These are phyloP conservation scores for Ophiostoma ulmi DNA, from an alignment of 2,329 filamentous ascomycete genomes.

Conservation along the genomic window DNA sequence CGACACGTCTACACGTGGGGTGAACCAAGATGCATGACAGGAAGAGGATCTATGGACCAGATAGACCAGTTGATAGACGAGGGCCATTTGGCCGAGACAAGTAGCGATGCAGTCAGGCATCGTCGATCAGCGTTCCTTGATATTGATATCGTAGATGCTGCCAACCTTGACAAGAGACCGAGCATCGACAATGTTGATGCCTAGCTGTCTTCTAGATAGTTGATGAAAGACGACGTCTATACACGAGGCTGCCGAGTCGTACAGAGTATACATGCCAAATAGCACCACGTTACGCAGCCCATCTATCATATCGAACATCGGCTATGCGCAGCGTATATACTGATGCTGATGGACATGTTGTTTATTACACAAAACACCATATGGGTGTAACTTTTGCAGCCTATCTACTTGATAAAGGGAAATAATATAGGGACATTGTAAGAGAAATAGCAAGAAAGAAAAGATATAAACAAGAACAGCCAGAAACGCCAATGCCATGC, in stretches of 20 bases:
- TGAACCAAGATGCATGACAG: slow-evolving; percentile 2
- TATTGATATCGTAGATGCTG: background rate
- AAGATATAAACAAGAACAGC: background rate
- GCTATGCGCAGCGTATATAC: background rate
- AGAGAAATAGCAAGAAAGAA: background rate
- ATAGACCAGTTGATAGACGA: background rate
- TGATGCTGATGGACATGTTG: background rate
- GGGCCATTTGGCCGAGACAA: slow-evolving; percentile 9
- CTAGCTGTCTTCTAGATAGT: background rate
- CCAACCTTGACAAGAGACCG: background rate
- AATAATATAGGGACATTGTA: background rate
- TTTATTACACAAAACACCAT: background rate
- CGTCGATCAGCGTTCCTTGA: background rate
- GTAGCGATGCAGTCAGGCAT: background rate
- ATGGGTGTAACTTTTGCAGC: background rate
- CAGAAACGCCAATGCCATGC: background rate
- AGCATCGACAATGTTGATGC: background rate
- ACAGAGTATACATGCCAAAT: background rate
- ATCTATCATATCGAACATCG: background rate
- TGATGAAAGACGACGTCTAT: background rate
- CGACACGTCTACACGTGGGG: slow-evolving; percentile 3
- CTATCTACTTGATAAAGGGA: background rate
- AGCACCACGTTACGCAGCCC: background rate
- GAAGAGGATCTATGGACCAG: background rate
- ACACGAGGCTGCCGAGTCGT: background rate